Conservation (phyloP, 352 stramenopile species). For the Albugo laibachii region DNA sequence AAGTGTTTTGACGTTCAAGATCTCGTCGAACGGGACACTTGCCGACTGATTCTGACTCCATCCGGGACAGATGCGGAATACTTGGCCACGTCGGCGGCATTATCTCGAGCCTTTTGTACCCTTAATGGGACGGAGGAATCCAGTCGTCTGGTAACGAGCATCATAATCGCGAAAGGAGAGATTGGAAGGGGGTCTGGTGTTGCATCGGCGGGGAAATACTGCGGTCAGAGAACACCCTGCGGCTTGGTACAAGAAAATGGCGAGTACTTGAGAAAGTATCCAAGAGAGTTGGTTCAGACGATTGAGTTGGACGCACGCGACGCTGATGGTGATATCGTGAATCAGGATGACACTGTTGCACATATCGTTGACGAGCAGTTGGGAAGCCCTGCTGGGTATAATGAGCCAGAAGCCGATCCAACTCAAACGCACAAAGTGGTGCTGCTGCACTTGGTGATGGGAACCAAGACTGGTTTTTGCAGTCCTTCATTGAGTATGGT, state of each 20-base stretch:
- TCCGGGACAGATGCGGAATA: conserved; percentile 78
- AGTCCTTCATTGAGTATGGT: conserved; percentile 52
- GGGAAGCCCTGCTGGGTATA: conserved; percentile 1
- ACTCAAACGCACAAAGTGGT: conserved; percentile 19
- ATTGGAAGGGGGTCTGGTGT: conserved; percentile 62
- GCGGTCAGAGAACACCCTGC: conserved; percentile 60
- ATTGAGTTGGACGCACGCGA: conserved; percentile 35
- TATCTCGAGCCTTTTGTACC: conserved; percentile 34
- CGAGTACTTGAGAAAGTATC: conserved; percentile 33
- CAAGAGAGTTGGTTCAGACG: conserved; percentile 35
- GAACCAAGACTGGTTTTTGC: conserved; percentile 69
- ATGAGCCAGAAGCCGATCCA: conserved; percentile 11
- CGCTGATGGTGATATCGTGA: conserved; percentile 25
- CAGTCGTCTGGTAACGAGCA: conserved; percentile 46
- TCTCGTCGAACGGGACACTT: conserved; percentile 24
- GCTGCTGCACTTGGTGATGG: conserved; percentile 69
- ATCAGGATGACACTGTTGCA: conserved; percentile 20
- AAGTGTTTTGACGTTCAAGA: conserved; percentile 26
- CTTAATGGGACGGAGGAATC: conserved; percentile 14
- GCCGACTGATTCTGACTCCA: conserved; percentile 51
- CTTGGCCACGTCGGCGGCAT: conserved; percentile 42
- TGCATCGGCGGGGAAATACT: conserved; percentile 57
- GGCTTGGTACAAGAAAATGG: conserved; percentile 22
- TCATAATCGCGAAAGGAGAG: conserved; percentile 66
- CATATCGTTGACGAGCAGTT: conserved; percentile 26